Evolutionary conservation across 2,329 filamentous ascomycete species (phyloP), one percentile per base, ranked within the genome.

Genomic region (Penicillium vulpinum): DNA sequence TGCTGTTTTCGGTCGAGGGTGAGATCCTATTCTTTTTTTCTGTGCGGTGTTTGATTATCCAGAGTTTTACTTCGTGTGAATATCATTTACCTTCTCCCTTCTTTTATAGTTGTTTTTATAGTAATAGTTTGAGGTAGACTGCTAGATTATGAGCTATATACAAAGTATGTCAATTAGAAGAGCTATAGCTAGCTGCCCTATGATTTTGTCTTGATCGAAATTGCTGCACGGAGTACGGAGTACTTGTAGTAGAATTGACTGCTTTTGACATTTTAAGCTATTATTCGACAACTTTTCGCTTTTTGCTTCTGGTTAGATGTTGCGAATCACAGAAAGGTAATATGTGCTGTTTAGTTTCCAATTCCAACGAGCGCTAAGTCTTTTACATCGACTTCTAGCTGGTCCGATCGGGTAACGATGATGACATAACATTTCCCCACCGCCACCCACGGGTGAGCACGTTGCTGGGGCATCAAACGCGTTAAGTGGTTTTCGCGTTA

Each of bases 41-140:
- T 33, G 11, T 57, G 45, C 13, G 21, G 46, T 62, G 58, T 65
- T 51, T 56, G 51, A 62, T 41, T 62, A 63, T 52, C 45, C 56
- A 40, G 51, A 47, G 29, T 58, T 57, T 47, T 54, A 58, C 46
- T 62, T 62, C 58, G 57, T 65, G 62, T 65, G 62, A 64, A 65
- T 64, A 63, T 62, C 59, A 62, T 60, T 56, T 52, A 51, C 18
- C 44, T 36, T 57, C 7, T 40, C n/a, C 18, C 44, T 36, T 57
- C 7, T 40, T 13, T 21, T 45, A 10, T n/a, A 50, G 26, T 5
- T 39, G 16, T 13, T 22, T 9, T 40, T 39, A 48, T 36, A 18
- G 22, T 39, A 28, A 21, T 28, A 31, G 29, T 33, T n/a, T n/a
- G n/a, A n/a, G n/a, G 21, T 26, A 33, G 22, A 24, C 10, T 35